A percentile compares a stretch with the other conserved stretches of the same genome.
These are phyloP conservation scores for Annulohypoxylon bovei DNA, from an alignment of 495 filamentous ascomycete genomes.

Conservation along the genomic window DNA sequence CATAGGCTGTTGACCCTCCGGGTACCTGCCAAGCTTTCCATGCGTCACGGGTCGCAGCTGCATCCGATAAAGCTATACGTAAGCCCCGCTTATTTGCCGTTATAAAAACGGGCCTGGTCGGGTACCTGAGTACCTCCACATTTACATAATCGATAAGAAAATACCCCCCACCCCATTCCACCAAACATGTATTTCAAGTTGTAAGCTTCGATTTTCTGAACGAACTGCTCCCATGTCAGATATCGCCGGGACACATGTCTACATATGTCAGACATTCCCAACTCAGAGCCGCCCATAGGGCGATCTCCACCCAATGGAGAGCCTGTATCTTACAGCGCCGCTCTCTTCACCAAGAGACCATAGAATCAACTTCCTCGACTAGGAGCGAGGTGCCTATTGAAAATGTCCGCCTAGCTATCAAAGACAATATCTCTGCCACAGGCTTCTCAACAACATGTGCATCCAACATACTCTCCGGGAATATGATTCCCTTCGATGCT, in stretches of 20 bases:
- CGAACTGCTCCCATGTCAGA: slow-evolving; percentile 14
- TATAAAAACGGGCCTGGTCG: neutral
- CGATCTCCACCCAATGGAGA: slow-evolving; percentile 39
- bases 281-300: slow-evolving; percentile 40
- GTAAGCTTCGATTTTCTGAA: neutral
- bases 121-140: neutral
- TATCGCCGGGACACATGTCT: slow-evolving; percentile 44
- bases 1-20: slow-evolving; percentile 14
- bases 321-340: slow-evolving; percentile 12
- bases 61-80: slow-evolving; percentile 15
- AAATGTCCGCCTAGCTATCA: slow-evolving; percentile 69
- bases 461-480: slow-evolving; percentile 76
- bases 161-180: too few relatives aligned
- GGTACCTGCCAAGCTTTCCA: slow-evolving; percentile 41
- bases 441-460: slow-evolving; percentile 80
- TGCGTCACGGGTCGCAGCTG: slow-evolving; percentile 32
- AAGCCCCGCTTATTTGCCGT: neutral
- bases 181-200: slow-evolving; percentile 3
- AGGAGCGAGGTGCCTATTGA: slow-evolving; percentile 2
- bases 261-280: slow-evolving; percentile 44
- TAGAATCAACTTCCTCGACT: neutral
- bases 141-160: slow-evolving; percentile 33
- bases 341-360: slow-evolving; percentile 22
- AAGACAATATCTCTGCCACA: slow-evolving; percentile 83
- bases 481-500: slow-evolving; percentile 81